These are phyloP conservation scores for Phoma sp. DNA, from an alignment of 2,329 filamentous ascomycete genomes.

Conservation along the genomic window DNA sequence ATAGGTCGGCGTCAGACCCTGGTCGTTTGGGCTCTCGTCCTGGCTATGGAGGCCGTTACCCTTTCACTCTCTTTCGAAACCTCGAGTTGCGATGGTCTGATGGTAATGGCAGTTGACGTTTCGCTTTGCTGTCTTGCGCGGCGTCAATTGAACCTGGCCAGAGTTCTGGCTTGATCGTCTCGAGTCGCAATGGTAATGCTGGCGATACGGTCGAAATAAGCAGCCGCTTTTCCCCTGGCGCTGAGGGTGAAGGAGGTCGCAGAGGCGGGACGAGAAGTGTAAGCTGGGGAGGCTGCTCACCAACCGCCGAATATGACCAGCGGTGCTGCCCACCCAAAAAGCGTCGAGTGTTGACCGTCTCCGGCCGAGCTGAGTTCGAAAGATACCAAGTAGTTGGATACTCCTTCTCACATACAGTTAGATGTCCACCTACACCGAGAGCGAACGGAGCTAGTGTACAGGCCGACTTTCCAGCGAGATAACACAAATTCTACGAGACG, in stretches of 20 bases:
- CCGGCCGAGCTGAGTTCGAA: conserved; percentile 1
- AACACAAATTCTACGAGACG: conserved; percentile 30
- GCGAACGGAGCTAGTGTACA: conserved; percentile 26
- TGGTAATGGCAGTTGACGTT: too few relatives aligned
- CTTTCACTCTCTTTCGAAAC: background rate
- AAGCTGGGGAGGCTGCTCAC: background rate
- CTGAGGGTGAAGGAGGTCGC: background rate
- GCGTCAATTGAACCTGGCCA: too few relatives aligned
- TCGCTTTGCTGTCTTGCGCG: too few relatives aligned
- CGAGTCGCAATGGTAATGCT: background rate
- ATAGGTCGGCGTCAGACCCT: conserved; percentile 3
- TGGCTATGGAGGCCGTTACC: background rate
- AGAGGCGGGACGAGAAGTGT: background rate
- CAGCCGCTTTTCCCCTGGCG: background rate
- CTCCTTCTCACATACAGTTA: background rate
- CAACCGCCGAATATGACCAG: background rate
- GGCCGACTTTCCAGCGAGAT: conserved; percentile 35
- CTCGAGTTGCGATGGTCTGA: too few relatives aligned
- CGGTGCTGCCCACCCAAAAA: background rate
- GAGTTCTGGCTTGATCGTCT: too few relatives aligned
- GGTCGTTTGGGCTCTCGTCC: background rate
- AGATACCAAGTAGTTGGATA: background rate
- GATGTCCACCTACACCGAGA: background rate
- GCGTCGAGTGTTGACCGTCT: background rate
- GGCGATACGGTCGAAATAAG: background rate